Evolutionary conservation across 2,329 filamentous ascomycete species (phyloP).

Genomic region (Hirsutella minnesotensis): DNA sequence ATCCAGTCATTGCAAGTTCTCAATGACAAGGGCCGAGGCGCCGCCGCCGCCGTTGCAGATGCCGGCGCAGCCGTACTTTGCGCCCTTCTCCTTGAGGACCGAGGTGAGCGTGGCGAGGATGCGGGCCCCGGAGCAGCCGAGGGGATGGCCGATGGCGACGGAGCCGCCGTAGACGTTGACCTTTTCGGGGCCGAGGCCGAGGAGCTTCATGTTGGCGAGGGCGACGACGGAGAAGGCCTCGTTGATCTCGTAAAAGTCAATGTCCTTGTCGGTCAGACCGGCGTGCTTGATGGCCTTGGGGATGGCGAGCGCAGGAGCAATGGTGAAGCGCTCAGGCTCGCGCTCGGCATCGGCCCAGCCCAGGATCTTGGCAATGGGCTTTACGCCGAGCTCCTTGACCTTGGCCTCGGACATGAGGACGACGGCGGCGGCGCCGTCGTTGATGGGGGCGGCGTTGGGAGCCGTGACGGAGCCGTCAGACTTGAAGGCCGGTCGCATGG

Average conservation of each 20-base stretch:
- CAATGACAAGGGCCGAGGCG: conserved; percentile 85
- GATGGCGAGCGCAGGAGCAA: conserved; percentile 82
- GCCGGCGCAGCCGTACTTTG: conserved; percentile 83
- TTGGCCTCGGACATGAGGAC: conserved; percentile 91
- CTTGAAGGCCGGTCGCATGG: conserved; percentile 75
- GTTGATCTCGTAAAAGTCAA: conserved; percentile 98
- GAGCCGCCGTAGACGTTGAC: conserved; percentile 94
- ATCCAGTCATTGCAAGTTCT: conserved; percentile 52
- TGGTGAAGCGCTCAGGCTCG: conserved; percentile 89
- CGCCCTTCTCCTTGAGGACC: conserved; percentile 81
- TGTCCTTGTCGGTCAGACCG: conserved; percentile 59
- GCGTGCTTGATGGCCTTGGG: conserved; percentile 97
- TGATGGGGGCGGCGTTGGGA: conserved; percentile 91
- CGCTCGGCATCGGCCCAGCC: conserved; percentile 95
- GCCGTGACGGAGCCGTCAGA: conserved; percentile 85
- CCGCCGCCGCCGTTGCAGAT: conserved; percentile 98
- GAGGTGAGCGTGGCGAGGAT: conserved; percentile 85
- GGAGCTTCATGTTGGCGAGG: conserved; percentile 89
- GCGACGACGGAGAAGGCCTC: conserved; percentile 97
- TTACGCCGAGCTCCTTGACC: conserved; percentile 82
- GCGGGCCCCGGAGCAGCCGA: conserved; percentile 86
- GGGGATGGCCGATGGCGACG: conserved; percentile 89
- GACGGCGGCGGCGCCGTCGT: conserved; percentile 85
- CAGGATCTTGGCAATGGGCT: conserved; percentile 89
- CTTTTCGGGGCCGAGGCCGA: conserved; percentile 67